Percentiles rank a stretch among this genome's conserved stretches.
phyloP scores from a whole-genome alignment of 305 asterid genomes.

The Plantago coronopus region DNA sequence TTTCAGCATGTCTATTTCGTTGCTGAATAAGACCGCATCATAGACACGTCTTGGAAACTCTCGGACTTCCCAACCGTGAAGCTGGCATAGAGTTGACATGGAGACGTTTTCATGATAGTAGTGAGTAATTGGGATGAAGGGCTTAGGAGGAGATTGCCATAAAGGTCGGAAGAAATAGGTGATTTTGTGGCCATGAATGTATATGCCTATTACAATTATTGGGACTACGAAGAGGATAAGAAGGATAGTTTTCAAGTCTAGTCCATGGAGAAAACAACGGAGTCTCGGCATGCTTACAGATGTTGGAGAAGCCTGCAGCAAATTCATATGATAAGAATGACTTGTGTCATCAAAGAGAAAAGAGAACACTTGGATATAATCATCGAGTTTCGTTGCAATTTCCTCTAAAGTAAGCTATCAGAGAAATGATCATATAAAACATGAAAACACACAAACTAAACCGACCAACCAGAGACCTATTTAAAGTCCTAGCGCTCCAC shows the following conservation, averaged over 20 bases:
- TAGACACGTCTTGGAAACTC: constrained; percentile 73
- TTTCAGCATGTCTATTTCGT: constrained; percentile 70
- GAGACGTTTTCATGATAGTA: constrained; percentile 63
- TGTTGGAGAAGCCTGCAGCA: constrained; percentile 34
- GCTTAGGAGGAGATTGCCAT: constrained; percentile 82
- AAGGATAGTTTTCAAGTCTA: constrained; percentile 45
- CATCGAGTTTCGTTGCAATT: not conserved
- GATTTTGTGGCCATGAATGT: constrained; percentile 71
- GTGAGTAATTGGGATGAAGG: constrained; percentile 56
- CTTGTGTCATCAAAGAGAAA: not conserved
- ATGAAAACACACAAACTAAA: too few species aligned
- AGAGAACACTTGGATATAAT: not conserved
- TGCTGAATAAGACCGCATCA: constrained; percentile 75
- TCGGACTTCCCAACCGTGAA: constrained; percentile 72
- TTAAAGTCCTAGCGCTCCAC: too few species aligned
- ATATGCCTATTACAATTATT: constrained; percentile 36
- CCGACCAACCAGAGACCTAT: too few species aligned
- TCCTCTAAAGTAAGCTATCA: too few species aligned
- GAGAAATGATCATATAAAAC: too few species aligned
- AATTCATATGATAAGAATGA: not conserved
- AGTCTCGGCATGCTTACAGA: constrained; percentile 40
- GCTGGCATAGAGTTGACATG: constrained; percentile 68
- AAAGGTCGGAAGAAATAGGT: constrained; percentile 69
- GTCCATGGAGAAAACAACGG: constrained; percentile 45
- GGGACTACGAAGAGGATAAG: constrained; percentile 49